Evolutionary conservation across 202 grass and related monocot genomes (phyloP).

Genomic region (Setaria italica): DNA sequence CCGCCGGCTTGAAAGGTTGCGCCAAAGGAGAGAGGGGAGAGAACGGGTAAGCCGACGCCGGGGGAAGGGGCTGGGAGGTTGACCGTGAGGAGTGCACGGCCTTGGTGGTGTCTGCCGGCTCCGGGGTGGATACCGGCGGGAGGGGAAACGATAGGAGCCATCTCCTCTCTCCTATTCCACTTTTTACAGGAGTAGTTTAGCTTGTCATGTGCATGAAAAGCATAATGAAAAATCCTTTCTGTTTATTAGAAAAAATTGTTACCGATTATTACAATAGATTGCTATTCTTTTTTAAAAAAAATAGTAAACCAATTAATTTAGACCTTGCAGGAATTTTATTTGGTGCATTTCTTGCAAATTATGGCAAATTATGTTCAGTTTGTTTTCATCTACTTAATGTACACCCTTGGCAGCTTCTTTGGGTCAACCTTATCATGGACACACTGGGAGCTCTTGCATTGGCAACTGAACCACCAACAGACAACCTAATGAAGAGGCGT

Average conservation of each 20-base stretch:
- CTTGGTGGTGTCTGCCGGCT: no score
- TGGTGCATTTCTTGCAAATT: neutral
- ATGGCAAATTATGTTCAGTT: slow-evolving; percentile 5
- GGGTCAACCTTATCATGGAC: slow-evolving; percentile 99
- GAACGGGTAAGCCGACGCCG: no score
- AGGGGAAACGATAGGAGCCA: no score
- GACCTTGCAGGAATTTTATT: neutral
- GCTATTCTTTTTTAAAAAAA: neutral
- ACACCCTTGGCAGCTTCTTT: slow-evolving; percentile 73
- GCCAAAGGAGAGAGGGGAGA: no score
- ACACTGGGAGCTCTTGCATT: slow-evolving; percentile 95
- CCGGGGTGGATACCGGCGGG: no score
- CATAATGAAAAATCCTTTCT: neutral
- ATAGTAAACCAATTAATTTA: neutral
- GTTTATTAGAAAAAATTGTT: neutral
- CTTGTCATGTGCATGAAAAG: slow-evolving; percentile 15
- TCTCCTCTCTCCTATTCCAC: neutral
- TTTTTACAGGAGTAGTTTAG: slow-evolving; percentile 7
- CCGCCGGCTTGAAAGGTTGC: no score
- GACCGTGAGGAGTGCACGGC: no score
- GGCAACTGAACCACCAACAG: slow-evolving; percentile 86
- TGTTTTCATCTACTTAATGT: slow-evolving; percentile 25
- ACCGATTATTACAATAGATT: neutral
- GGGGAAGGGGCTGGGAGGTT: no score
- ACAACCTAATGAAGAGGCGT: slow-evolving; percentile 85